Evolutionary conservation across 1,284 basidiomycete genomes (phyloP), one percentile per base, ranked within the genome.

Genomic region (Hypsizygus ulmarius): DNA sequence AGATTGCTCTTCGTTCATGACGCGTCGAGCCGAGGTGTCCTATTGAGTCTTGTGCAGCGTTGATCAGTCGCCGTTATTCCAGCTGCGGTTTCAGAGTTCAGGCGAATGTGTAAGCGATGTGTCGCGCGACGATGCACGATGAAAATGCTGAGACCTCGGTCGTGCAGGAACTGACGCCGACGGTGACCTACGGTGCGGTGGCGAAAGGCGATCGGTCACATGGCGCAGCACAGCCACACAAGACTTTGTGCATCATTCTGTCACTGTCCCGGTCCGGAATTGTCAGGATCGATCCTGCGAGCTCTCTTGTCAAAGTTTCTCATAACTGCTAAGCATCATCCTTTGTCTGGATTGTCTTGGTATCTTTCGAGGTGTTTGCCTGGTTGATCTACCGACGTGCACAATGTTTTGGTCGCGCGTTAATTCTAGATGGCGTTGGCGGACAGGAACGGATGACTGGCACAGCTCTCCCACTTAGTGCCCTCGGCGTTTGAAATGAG

Each of bases 1-100:
- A 27, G 67, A 66, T 46, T 70, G 60, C 35, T 65, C 53, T 54
- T 72, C 69, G 52, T 74, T 64, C 56, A 55, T 58, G 39, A 40
- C 43, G 35, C 43, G 28, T 25, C 21, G 35, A 34, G 19, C 28
- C 16, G 34, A 37, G 35, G 33, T 39, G 39, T 41, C 49, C 42
- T 46, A 46, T 36, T 43, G 28, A 43, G 33, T 35, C 28, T 27
- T 28, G 34, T 21, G 25, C 16, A 12, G 30, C 14, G 14, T 16
- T 30, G 32, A 29, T 16, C 25, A 18, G 43, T 9, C 36, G 5
- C 12, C 12, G 21, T 19, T 7, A 18, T 11, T 27, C 16, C 16
- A 34, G n/a, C 11, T 4, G 18, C 12, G 5, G 15, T 25, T 25
- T 7, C 21, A 25, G 32, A 34, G 32, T 3, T 34, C 10, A 15